Conservation (phyloP, 2,329 filamentous ascomycete genomes). For the Pezicula neosporulosa region DNA sequence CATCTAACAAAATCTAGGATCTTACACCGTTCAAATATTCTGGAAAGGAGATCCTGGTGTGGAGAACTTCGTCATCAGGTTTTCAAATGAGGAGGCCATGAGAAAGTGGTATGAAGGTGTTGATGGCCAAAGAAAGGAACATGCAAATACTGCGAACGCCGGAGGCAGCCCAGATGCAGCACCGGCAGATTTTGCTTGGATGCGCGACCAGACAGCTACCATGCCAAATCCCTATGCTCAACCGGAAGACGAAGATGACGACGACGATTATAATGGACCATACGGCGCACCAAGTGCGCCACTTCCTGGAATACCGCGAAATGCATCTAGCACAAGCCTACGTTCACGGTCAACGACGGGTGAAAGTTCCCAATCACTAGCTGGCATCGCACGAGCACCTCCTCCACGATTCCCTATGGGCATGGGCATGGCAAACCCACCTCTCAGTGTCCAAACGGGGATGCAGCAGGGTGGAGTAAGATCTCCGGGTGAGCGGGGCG, state of each 20-base stretch:
- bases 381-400: slow-evolving; percentile 54
- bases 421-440: slow-evolving; percentile 47
- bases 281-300: slow-evolving; percentile 27
- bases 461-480: slow-evolving; percentile 31
- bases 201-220: slow-evolving; percentile 60
- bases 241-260: slow-evolving; percentile 60
- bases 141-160: slow-evolving; percentile 46
- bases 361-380: slow-evolving; percentile 61
- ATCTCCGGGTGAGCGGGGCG: slow-evolving; percentile 26
- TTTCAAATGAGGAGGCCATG: slow-evolving; percentile 86
- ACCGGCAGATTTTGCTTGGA: slow-evolving; percentile 73
- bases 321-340: slow-evolving; percentile 71
- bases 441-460: slow-evolving; percentile 68
- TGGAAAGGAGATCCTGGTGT: slow-evolving; percentile 97
- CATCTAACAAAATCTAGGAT: slow-evolving; percentile 53
- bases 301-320: slow-evolving; percentile 58
- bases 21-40: slow-evolving; percentile 94
- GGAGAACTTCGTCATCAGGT: slow-evolving; percentile 94
- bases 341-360: slow-evolving; percentile 73
- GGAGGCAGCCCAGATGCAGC: slow-evolving; percentile 37
- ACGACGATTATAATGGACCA: slow-evolving; percentile 40
- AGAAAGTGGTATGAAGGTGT: slow-evolving; percentile 86
- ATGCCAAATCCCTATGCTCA: slow-evolving; percentile 81
- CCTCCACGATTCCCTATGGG: slow-evolving; percentile 65
- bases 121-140: slow-evolving; percentile 69